Evolutionary conservation across 106 monocot species (phyloP), one percentile per base, ranked within the genome.

Genomic region (Narthecium ossifragum): DNA sequence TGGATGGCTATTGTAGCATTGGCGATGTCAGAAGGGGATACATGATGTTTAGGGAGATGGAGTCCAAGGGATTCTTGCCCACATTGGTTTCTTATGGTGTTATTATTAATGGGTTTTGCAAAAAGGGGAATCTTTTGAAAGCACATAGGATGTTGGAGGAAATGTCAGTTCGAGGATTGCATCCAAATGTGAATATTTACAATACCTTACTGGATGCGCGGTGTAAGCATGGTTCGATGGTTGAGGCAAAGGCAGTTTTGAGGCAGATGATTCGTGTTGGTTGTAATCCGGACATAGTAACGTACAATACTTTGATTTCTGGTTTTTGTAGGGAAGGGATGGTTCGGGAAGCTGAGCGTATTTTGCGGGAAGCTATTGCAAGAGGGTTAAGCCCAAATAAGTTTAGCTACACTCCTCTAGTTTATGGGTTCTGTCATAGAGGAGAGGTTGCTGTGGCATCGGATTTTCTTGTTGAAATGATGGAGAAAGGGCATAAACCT

Each of bases 61-160:
- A 84, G 49, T 31, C 43, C 33, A 98, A 90, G 57, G 86, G 90
- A 11, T 90, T 98, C 61, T 41, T 90, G 63, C 90, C 96, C 5
- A 84, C 83, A 1, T 5, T 87, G 52, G 78, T 84, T 0, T 69
- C 90, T 32, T 87, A 86, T 71, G 83, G 90, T 18, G 58, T 70
- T 61, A n/a, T 90, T n/a, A 79, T 90, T 37, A 66, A 74, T 63
- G 83, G 79, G 36, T 76, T 81, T 22, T 83, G 90, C 56, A 79
- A 34, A 31, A 77, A 57, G 48, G 83, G 78, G 4, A 47, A 67
- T 57, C 79, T 84, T 50, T 46, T 0, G 15, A 53, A 72, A 62
- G 64, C 90, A 14, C 47, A 37, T 41, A 59, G 22, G 55, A 32
- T 98, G 30, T 43, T 98, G 27, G 20, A 9, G 6, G 84, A 98